These are phyloP conservation scores for Beauveria varroae DNA, from an alignment of 2,329 filamentous ascomycete genomes.

Conservation along the genomic window DNA sequence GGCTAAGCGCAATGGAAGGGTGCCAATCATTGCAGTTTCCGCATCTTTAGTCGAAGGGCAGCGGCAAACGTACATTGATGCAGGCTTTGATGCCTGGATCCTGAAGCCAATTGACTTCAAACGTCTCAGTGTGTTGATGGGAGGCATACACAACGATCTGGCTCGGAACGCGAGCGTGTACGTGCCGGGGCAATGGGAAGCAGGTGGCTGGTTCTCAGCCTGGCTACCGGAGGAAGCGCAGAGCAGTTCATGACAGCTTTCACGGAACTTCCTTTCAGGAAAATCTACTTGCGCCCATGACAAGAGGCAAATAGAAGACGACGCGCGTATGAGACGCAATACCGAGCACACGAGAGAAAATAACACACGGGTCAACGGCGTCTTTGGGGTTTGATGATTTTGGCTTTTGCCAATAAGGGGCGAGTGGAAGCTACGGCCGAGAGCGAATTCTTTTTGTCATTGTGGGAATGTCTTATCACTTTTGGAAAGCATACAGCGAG, in stretches of 20 bases:
- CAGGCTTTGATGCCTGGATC: conserved; percentile 87
- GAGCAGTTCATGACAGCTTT: neutral
- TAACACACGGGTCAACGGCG: neutral
- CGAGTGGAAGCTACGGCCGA: neutral
- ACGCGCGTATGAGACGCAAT: too few relatives aligned
- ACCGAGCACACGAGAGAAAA: neutral
- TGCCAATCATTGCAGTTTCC: conserved; percentile 82
- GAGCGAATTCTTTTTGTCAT: neutral
- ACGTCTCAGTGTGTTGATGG: conserved; percentile 60
- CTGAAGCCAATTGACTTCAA: conserved; percentile 81
- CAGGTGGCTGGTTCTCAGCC: conserved; percentile 70
- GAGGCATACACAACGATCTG: conserved; percentile 57
- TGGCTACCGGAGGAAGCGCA: neutral
- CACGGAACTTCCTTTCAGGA: neutral
- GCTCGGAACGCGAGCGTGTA: conserved; percentile 59
- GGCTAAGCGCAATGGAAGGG: conserved; percentile 53
- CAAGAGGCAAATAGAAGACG: neutral
- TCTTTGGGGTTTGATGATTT: neutral
- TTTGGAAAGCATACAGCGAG: neutral
- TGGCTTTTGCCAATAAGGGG: neutral
- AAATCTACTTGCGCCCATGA: neutral
- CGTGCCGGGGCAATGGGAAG: conserved; percentile 66
- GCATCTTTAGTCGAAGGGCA: conserved; percentile 71
- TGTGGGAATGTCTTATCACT: neutral
- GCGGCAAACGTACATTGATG: conserved; percentile 60